A percentile compares a stretch with the other conserved stretches of the same genome.
These are phyloP conservation scores for Chenopodium berlandieri DNA, from an alignment of 148 eudicot species.

Conservation along the genomic window DNA sequence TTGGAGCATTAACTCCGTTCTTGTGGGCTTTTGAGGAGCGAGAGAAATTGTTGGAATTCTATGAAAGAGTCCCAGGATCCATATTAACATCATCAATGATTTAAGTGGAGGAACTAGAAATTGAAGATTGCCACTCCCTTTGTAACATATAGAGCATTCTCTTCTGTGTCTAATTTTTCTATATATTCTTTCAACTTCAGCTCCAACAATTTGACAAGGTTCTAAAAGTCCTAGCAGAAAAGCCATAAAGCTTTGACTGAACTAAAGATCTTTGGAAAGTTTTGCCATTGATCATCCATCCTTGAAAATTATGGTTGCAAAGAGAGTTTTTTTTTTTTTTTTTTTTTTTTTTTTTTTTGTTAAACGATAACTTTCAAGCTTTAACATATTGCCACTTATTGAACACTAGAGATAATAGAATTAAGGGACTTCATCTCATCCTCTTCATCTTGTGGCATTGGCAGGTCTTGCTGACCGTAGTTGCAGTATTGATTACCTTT, in stretches of 20 bases:
- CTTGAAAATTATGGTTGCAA: not conserved
- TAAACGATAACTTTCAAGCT: not conserved
- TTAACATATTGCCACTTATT: not conserved
- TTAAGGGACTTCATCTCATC: not conserved
- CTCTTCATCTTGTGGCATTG: not conserved
- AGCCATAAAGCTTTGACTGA: not conserved
- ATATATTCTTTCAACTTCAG: not conserved
- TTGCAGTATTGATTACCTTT: not conserved
- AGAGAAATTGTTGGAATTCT: too few species aligned
- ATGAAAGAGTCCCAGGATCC: too few species aligned
- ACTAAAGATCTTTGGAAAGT: not conserved
- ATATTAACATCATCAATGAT: not conserved
- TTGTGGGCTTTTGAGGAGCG: too few species aligned
- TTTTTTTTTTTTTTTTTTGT: too few species aligned
- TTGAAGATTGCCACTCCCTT: not conserved
- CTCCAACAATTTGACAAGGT: not conserved
- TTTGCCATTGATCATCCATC: not conserved
- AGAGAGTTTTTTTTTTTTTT: not conserved
- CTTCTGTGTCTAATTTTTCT: not conserved
- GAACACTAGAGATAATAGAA: not conserved
- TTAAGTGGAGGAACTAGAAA: not conserved
- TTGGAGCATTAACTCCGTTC: too few species aligned
- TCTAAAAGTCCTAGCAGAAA: not conserved
- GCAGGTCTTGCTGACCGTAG: not conserved
- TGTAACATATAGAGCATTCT: not conserved